Percentiles rank a stretch among this genome's conserved stretches.
Evolutionary conservation across 2,329 filamentous ascomycete species (phyloP).

Genomic region (Albifimbria verrucaria): DNA sequence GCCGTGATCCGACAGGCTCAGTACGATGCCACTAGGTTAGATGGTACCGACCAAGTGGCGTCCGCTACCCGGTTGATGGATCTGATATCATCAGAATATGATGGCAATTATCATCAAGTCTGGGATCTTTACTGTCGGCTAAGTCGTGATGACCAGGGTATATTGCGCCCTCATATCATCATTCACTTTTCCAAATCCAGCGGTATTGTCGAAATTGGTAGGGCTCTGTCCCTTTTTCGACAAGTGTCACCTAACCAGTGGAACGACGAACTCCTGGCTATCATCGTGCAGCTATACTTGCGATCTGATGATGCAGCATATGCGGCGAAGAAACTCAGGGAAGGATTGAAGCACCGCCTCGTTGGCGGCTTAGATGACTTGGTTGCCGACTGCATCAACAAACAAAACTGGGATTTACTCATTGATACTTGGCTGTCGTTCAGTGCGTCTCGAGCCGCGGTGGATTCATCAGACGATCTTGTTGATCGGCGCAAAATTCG

Average conservation of each 20-base stretch:
- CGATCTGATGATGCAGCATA: slow-evolving; percentile 31
- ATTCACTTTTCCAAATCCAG: slow-evolving; percentile 40
- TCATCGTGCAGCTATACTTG: slow-evolving; percentile 39
- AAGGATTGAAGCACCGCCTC: slow-evolving; percentile 31
- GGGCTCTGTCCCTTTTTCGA: slow-evolving; percentile 42
- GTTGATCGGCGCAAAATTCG: slow-evolving; percentile 9
- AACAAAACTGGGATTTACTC: slow-evolving; percentile 3
- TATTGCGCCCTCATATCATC: slow-evolving; percentile 31
- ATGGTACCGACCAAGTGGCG: background rate
- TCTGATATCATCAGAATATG: slow-evolving; percentile 20
- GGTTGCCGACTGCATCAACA: slow-evolving; percentile 36
- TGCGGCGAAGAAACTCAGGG: slow-evolving; percentile 38
- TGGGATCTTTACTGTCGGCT: slow-evolving; percentile 42
- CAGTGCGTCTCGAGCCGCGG: background rate
- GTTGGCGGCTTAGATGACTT: slow-evolving; percentile 41
- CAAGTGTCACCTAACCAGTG: slow-evolving; percentile 32
- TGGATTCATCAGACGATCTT: background rate
- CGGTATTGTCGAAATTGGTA: slow-evolving; percentile 40
- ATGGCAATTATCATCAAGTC: slow-evolving; percentile 33
- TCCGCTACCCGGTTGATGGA: slow-evolving; percentile 4
- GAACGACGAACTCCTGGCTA: slow-evolving; percentile 36
- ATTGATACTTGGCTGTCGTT: background rate
- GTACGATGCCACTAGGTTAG: background rate
- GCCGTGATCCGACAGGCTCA: background rate
- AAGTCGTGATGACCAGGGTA: slow-evolving; percentile 22